Evolutionary conservation across 1,139 yeast genomes (phyloP), one percentile per base, ranked within the genome.

Genomic region (Yamadazyma siamensis): DNA sequence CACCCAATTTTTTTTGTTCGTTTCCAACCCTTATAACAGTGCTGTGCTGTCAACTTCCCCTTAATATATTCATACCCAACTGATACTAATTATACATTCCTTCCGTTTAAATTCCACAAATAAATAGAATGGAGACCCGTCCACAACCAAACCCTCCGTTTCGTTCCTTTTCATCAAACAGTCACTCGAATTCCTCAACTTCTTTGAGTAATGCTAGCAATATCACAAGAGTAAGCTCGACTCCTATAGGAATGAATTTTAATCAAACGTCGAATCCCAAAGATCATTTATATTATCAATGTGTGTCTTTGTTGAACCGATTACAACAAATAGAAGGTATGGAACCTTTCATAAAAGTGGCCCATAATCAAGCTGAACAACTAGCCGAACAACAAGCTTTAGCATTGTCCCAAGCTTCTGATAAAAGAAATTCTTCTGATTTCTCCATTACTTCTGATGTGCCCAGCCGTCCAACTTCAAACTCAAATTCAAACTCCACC

Each of bases 261-360:
- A 85, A 85, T 56, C 70, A 72, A 41, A 74, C 71, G 37, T 84
- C 84, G n/a, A 61, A 71, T 15, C 75, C 80, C 15, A 67, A 71
- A 36, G 88, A 82, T 39, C 89, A 94, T 28, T 62, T 89, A 23
- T 87, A 75, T 56, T 83, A 80, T 52, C 75, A 84, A 34, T 83
- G 95, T 51, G 58, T 71, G 23, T 60, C 65, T 12, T 62, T 88
- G 36, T 72, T 77, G 50, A 66, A 61, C 35, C 65, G 85, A 36
- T 62, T 89, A 29, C 75, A 71, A 31, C 60, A 65, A 23, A 74
- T 87, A 21, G 81, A 86, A 0, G 91, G 85, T 18, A 71, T 89
- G 68, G 73, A 71, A 27, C 82, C 88, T 21, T 87, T 79, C 52
- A 58, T 88, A 36, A 75, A 71, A 35, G 62, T 78, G 29, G 71